These are phyloP conservation scores for Fusarium armeniacum DNA, from an alignment of 2,329 filamentous ascomycete genomes.

Conservation along the genomic window DNA sequence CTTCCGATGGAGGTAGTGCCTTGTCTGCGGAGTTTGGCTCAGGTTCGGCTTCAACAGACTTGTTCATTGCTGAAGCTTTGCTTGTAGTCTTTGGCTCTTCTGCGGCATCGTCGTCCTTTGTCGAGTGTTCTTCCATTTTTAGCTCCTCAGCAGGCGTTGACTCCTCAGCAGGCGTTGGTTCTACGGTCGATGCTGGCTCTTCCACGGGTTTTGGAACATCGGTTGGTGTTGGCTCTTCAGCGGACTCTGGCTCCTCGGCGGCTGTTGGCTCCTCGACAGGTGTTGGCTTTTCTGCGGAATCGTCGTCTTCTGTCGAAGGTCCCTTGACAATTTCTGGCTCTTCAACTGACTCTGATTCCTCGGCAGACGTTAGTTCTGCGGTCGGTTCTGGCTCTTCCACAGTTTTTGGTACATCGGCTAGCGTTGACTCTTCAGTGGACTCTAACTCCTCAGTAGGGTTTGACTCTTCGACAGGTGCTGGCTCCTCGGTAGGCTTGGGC, in stretches of 20 bases:
- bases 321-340: too few species aligned
- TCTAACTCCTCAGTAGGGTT: slow-evolving; percentile 6
- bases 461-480: slow-evolving; percentile 9
- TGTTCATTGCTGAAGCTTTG: slow-evolving; percentile 1
- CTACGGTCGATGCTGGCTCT: slow-evolving; percentile 5
- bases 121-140: not conserved
- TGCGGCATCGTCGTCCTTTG: slow-evolving; percentile 7
- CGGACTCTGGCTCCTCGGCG: not conserved
- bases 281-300: too few species aligned
- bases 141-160: not conserved
- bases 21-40: slow-evolving; percentile 13
- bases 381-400: not conserved
- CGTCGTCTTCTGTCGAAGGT: too few species aligned
- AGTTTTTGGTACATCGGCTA: not conserved
- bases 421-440: not conserved
- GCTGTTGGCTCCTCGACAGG: not conserved
- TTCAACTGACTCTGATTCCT: too few species aligned
- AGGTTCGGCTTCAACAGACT: slow-evolving; percentile 14
- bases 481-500: slow-evolving; percentile 1
- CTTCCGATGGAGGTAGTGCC: slow-evolving; percentile 4
- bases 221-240: slow-evolving; percentile 5
- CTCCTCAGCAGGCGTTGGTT: slow-evolving; percentile 1
- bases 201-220: slow-evolving; percentile 8
- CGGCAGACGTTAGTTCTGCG: not conserved
- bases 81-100: slow-evolving; percentile 5